Base-by-base conservation (phyloP, 306 rosid species). In the Vigna angularis region DNA sequence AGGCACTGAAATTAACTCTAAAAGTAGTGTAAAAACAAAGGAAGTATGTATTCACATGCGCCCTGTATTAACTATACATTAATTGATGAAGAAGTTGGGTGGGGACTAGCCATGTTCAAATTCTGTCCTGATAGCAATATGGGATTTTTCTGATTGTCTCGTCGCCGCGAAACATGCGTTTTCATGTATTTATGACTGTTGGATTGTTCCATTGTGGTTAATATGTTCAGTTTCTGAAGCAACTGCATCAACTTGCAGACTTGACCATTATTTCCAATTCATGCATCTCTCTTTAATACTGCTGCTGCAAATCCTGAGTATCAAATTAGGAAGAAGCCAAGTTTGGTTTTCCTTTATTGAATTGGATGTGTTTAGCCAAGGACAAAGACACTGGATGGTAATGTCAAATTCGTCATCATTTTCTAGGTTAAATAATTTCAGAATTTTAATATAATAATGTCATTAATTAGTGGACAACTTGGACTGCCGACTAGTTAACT, bases 401-500 rank as follows among this genome's bases (percentile, higher is more conserved):
- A 52, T 52, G 85, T 78, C 77, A 57, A 83, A 45, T 58, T 52
- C 17, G 8, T 50, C 45, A 83, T 59, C 64, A 73, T 78, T 70
- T 20, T 16, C 36, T 7, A 26, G 47, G 40, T 26, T 22, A 58
- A 81, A 59, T 75, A 40, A 52, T 70, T 28, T 69, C 9, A 4
- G 10, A 45, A 16, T 64, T 53, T 55, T 34, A 71, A 65, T 34
- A 34, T 56, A 51, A 44, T 48, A 61, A 44, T 48, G 34, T 32
- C 61, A 66, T 63, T 73, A 26, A 9, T 20, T 26, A 73, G 84
- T 26, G 66, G 78, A 74, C 81, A 74, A 79, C 73, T 61, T 79
- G 74, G 81, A 53, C 78, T 74, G 84, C 84, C 84, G 83, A 79
- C 87, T 61, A 9, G 62, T 74, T 18, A 74, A 69, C 78, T 15